phyloP scores from a whole-genome alignment of 305 asterid genomes.

The Fraxinus albicans region DNA sequence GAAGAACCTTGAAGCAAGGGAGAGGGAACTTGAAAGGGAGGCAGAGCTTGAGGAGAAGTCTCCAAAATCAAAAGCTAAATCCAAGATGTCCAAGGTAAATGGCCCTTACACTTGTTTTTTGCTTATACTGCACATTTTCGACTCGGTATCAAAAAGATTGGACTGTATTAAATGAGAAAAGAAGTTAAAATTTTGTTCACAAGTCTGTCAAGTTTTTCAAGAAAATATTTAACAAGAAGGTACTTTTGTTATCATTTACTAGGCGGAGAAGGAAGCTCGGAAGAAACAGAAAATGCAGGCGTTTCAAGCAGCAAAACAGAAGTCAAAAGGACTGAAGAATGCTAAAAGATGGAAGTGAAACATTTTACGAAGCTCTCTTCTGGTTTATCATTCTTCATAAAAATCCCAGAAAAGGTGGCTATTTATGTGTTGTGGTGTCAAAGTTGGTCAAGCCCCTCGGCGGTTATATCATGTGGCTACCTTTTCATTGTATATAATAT shows the following conservation, averaged over 20 bases:
- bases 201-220: not conserved
- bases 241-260: not conserved
- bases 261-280: slow-evolving; percentile 92
- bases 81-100: slow-evolving; percentile 96
- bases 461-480: not conserved
- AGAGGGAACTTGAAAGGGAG: slow-evolving; percentile 87
- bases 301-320: slow-evolving; percentile 95
- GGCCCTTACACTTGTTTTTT: not conserved
- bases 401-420: not conserved
- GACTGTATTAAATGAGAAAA: not conserved
- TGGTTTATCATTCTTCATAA: not conserved
- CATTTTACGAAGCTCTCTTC: slow-evolving; percentile 2
- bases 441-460: not conserved
- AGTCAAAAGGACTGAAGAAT: slow-evolving; percentile 71
- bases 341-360: slow-evolving; percentile 85
- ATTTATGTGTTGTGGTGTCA: not conserved
- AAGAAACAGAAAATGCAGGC: slow-evolving; percentile 94
- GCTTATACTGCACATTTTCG: not conserved
- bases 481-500: not conserved
- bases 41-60: slow-evolving; percentile 91
- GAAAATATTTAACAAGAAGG: no score
- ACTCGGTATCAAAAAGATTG: not conserved
- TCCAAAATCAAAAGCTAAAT: slow-evolving; percentile 92
- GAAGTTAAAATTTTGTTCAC: not conserved
- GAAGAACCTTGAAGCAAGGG: slow-evolving; percentile 96